Evolutionary conservation across 2,329 filamentous ascomycete species (phyloP).

Genomic region (Cladophialophora immunda): DNA sequence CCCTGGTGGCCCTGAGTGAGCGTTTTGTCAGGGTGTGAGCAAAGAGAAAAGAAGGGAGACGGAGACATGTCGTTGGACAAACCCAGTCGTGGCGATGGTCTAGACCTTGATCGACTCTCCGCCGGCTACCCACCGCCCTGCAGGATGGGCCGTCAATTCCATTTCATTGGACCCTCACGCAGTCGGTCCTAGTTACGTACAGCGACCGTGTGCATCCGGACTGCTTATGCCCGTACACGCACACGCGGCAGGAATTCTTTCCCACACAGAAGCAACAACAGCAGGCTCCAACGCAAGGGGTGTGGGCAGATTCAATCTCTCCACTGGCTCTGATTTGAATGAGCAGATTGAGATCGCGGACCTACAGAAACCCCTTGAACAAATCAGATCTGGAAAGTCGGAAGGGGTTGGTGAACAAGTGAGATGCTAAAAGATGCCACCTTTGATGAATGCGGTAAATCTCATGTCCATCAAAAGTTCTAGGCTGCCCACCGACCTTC

Average conservation of each 20-base stretch:
- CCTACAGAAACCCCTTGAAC: neutral
- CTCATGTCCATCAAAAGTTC: slow-evolving; percentile 32
- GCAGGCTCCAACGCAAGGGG: neutral
- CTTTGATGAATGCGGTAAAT: slow-evolving; percentile 21
- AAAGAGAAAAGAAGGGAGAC: slow-evolving; percentile 6
- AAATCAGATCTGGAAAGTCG: slow-evolving; percentile 9
- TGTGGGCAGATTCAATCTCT: neutral
- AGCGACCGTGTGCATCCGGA: neutral
- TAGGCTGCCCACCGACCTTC: slow-evolving; percentile 14
- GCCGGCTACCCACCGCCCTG: neutral
- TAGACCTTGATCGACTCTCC: slow-evolving; percentile 17
- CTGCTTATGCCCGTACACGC: neutral
- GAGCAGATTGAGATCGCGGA: slow-evolving; percentile 1
- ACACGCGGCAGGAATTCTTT: neutral
- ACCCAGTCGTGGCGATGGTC: slow-evolving; percentile 6
- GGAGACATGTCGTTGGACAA: slow-evolving; percentile 18
- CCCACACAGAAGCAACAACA: neutral
- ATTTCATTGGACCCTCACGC: neutral
- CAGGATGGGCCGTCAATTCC: neutral
- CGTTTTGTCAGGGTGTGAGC: slow-evolving; percentile 9
- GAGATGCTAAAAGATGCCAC: slow-evolving; percentile 7
- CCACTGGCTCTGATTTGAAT: neutral
- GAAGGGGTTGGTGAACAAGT: neutral
- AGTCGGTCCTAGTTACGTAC: neutral
- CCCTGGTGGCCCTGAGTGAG: neutral